Evolutionary conservation across 2,329 filamentous ascomycete species (phyloP).

Genomic region (Aspergillus novofumigatus): DNA sequence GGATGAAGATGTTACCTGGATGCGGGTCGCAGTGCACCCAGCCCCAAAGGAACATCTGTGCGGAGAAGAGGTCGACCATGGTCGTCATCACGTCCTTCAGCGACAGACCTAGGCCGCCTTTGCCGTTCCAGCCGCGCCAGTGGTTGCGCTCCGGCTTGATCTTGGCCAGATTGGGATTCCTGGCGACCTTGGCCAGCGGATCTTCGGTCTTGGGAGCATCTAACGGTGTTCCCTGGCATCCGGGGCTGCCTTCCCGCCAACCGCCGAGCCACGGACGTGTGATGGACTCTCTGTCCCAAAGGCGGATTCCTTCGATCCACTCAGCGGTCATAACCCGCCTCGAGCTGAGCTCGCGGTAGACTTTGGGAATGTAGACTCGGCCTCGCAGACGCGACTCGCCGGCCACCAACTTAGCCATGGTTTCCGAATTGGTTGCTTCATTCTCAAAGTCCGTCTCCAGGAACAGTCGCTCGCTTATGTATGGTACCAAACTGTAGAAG

Average conservation of each 20-base stretch:
- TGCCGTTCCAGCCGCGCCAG: conserved; percentile 69
- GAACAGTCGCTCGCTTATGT: conserved; percentile 84
- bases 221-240: conserved; percentile 65
- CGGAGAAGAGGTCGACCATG: conserved; percentile 94
- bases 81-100: conserved; percentile 89
- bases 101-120: conserved; percentile 77
- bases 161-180: conserved; percentile 39
- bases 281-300: conserved; percentile 88
- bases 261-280: conserved; percentile 74
- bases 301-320: conserved; percentile 91
- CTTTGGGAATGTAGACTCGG: conserved; percentile 81
- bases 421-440: conserved; percentile 82
- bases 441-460: conserved; percentile 93
- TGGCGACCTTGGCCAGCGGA: conserved; percentile 42
- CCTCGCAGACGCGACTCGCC: conserved; percentile 70
- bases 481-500: conserved; percentile 83
- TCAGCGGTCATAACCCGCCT: conserved; percentile 87
- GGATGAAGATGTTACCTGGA: conserved; percentile 94
- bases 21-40: conserved; percentile 95
- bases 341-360: conserved; percentile 78
- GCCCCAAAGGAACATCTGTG: conserved; percentile 97
- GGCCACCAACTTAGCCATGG: conserved; percentile 73
- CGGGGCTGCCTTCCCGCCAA: conserved; percentile 70
- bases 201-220: conserved; percentile 48
- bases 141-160: conserved; percentile 76